These are phyloP conservation scores for Speleostelium caveatum DNA, from an alignment of 78 protist species.

Conservation along the genomic window DNA sequence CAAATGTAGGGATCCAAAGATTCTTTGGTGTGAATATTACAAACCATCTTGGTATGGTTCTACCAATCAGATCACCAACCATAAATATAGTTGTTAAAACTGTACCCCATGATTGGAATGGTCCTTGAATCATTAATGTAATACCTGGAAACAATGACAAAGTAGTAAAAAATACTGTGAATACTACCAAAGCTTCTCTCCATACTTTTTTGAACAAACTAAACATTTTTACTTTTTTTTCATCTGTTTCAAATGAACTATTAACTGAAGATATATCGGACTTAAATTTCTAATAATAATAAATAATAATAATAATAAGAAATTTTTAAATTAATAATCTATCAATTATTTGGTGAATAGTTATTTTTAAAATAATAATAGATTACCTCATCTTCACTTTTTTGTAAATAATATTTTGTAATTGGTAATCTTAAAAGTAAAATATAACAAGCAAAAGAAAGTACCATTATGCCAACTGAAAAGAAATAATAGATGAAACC, in stretches of 20 bases:
- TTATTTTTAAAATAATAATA: too few species aligned
- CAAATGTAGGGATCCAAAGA: conserved; percentile 72
- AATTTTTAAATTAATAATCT: too few species aligned
- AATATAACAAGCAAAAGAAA: conserved; percentile 35
- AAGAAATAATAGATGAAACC: conserved; percentile 54
- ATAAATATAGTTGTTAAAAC: conserved; percentile 17
- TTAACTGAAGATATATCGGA: background rate
- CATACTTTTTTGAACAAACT: conserved; percentile 44
- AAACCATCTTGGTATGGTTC: conserved; percentile 64
- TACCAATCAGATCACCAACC: conserved; percentile 76
- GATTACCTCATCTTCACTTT: too few species aligned
- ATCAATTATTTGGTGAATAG: too few species aligned
- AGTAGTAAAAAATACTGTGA: conserved; percentile 70
- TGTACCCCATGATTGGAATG: conserved; percentile 14
- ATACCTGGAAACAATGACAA: conserved; percentile 78
- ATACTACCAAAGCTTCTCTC: conserved; percentile 82
- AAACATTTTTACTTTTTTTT: background rate
- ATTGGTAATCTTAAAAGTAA: conserved; percentile 5
- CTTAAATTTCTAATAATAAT: too few species aligned
- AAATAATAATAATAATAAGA: too few species aligned
- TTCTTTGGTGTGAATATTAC: conserved; percentile 55
- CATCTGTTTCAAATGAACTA: background rate
- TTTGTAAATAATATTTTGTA: conserved; percentile 12
- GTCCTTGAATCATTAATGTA: conserved; percentile 6
- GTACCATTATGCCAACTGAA: conserved; percentile 23